Conservation (phyloP, 306 rosid genomes). For the Rosa lucieae region DNA sequence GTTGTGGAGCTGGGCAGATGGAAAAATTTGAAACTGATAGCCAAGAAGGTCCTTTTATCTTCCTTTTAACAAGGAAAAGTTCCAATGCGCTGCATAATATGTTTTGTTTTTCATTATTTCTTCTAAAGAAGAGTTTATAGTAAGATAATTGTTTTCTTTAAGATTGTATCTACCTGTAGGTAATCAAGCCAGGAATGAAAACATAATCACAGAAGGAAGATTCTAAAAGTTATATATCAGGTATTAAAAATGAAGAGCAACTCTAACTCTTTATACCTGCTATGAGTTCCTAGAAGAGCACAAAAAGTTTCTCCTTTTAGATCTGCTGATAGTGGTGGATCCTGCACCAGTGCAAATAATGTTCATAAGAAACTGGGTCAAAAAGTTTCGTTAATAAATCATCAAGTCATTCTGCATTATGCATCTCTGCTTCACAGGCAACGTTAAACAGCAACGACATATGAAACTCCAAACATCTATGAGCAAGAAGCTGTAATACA, state of each 20-base stretch:
- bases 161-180: no score
- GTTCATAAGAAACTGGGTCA: not conserved
- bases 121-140: constrained; percentile 9
- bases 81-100: constrained; percentile 81
- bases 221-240: no score
- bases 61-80: constrained; percentile 81
- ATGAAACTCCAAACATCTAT: not conserved
- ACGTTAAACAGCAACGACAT: constrained; percentile 12
- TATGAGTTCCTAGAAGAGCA: no score
- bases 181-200: no score
- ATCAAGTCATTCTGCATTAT: constrained; percentile 1
- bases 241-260: no score
- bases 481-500: not conserved
- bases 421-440: constrained; percentile 9
- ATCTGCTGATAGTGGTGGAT: constrained; percentile 77
- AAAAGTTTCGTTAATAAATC: not conserved
- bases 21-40: constrained; percentile 61
- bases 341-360: constrained; percentile 44
- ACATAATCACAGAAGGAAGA: no score
- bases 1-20: constrained; percentile 50
- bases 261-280: no score
- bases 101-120: constrained; percentile 24
- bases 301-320: no score
- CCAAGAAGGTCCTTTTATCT: constrained; percentile 96
- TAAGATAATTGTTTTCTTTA: no score